A percentile compares a stretch with the other conserved stretches of the same genome.
phyloP scores from a whole-genome alignment of 495 filamentous ascomycete species.

The Daldinia concentrica region DNA sequence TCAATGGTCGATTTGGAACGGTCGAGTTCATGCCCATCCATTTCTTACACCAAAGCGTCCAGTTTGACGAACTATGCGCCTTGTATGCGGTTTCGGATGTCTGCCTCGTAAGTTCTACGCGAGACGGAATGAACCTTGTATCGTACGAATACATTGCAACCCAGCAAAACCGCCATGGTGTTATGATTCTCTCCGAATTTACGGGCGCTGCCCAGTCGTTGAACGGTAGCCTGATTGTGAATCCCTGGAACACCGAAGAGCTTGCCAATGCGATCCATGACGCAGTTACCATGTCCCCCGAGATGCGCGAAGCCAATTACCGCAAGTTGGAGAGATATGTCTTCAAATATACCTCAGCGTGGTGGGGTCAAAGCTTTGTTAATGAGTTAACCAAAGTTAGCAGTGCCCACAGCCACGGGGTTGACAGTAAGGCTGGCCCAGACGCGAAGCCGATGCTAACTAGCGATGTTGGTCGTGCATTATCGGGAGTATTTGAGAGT shows the following conservation, averaged over 20 bases:
- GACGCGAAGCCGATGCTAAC: constrained; percentile 34
- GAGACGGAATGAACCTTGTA: constrained; percentile 98
- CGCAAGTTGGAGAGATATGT: constrained; percentile 84
- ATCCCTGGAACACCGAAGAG: constrained; percentile 92
- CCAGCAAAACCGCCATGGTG: constrained; percentile 82
- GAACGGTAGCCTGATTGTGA: constrained; percentile 85
- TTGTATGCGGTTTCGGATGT: constrained; percentile 90
- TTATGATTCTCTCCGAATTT: constrained; percentile 92
- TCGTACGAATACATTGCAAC: constrained; percentile 96
- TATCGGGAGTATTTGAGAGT: constrained; percentile 45
- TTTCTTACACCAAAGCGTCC: constrained; percentile 90
- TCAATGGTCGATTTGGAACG: constrained; percentile 92
- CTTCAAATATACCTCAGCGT: constrained; percentile 91
- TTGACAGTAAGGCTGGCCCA: constrained; percentile 38
- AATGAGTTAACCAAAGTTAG: constrained; percentile 75
- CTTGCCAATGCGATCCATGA: constrained; percentile 84
- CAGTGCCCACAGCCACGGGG: constrained; percentile 41
- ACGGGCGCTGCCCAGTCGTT: constrained; percentile 88
- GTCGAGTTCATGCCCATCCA: constrained; percentile 94
- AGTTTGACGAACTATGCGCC: constrained; percentile 90
- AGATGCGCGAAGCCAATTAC: constrained; percentile 83
- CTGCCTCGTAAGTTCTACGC: constrained; percentile 87
- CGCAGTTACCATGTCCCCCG: constrained; percentile 84
- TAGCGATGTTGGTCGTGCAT: constrained; percentile 41
- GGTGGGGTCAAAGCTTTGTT: constrained; percentile 97